Evolutionary conservation across 225 moss, liverwort and hornwort species (phyloP).

Genomic region (Marchantia polymorpha): DNA sequence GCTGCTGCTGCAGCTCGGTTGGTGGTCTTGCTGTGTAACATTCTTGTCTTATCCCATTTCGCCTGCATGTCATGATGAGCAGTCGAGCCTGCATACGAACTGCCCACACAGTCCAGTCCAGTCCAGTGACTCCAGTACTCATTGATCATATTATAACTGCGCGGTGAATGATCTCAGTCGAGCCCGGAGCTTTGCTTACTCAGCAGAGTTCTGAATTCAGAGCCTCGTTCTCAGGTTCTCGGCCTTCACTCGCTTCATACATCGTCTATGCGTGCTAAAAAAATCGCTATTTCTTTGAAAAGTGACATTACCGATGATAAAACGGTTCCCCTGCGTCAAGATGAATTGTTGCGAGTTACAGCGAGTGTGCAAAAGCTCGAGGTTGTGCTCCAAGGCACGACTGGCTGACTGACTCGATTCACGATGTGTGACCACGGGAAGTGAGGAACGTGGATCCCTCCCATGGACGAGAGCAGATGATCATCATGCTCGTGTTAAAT

Average conservation of each 20-base stretch:
- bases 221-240: no score
- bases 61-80: constrained; percentile 3
- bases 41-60: constrained; percentile 10
- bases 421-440: no score
- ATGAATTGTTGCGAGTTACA: no score
- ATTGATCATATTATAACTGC: neutral
- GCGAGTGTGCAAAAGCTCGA: no score
- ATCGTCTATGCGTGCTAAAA: no score
- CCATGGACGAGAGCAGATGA: neutral
- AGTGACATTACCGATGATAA: no score
- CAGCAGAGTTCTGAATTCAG: neutral
- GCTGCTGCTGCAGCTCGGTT: neutral
- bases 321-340: no score
- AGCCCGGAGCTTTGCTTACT: neutral
- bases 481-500: no score
- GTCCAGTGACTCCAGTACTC: neutral
- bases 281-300: no score
- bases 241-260: neutral
- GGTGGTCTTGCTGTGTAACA: constrained; percentile 11
- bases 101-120: neutral
- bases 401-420: no score
- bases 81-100: neutral
- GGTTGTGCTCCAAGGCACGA: no score
- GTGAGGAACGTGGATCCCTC: neutral
- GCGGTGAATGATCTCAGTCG: neutral